Percentiles rank a stretch among this genome's conserved stretches.
phyloP scores from a whole-genome alignment of 495 filamentous ascomycete genomes.

The Podospora fimiseda region DNA sequence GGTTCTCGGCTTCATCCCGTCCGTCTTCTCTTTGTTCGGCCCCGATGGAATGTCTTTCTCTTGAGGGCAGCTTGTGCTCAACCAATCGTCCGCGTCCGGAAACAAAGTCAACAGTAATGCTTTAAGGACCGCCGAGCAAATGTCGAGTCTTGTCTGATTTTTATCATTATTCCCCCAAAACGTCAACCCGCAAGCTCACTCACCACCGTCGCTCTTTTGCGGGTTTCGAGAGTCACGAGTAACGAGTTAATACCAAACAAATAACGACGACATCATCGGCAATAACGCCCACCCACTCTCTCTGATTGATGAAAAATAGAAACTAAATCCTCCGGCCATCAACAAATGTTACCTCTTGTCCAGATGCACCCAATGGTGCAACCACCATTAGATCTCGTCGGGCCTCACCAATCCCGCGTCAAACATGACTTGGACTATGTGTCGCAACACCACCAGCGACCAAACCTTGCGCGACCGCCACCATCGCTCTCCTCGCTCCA shows the following conservation, averaged over 20 bases:
- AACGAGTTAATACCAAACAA: too few relatives aligned
- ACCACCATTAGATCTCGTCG: constrained; percentile 31
- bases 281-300: neutral
- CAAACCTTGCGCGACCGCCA: constrained; percentile 15
- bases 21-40: constrained; percentile 3
- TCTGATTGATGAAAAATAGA: neutral
- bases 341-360: constrained; percentile 38
- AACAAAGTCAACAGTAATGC: constrained; percentile 25
- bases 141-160: constrained; percentile 25
- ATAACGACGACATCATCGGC: neutral
- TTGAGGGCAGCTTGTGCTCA: constrained; percentile 19
- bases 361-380: constrained; percentile 47
- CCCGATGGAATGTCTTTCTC: constrained; percentile 19
- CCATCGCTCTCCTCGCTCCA: constrained; percentile 12
- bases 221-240: constrained; percentile 1
- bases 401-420: constrained; percentile 24
- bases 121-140: constrained; percentile 29
- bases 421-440: constrained; percentile 25
- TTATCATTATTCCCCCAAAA: neutral
- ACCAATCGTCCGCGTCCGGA: neutral
- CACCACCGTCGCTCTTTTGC: constrained; percentile 13
- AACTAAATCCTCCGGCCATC: constrained; percentile 5
- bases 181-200: constrained; percentile 2
- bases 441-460: constrained; percentile 19
- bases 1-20: neutral